These are phyloP conservation scores for Lipomyces oligophaga DNA, from an alignment of 805 yeast species.

Conservation along the genomic window DNA sequence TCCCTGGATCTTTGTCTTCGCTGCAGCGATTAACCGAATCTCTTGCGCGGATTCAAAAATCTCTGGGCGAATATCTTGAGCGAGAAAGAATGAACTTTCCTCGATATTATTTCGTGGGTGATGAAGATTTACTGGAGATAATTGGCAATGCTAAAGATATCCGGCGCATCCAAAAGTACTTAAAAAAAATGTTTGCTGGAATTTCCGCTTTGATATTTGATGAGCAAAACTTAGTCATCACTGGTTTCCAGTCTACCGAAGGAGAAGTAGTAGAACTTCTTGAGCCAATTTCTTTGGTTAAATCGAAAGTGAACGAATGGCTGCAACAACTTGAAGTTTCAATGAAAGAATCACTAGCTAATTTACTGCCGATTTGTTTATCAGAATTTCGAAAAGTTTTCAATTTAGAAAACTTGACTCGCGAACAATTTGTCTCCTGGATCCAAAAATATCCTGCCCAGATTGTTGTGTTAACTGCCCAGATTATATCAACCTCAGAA, in stretches of 20 bases:
- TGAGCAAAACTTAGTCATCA: constrained; percentile 38
- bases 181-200: constrained; percentile 71
- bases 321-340: constrained; percentile 54
- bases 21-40: constrained; percentile 54
- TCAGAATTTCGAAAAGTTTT: constrained; percentile 27
- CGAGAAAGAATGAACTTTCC: constrained; percentile 73
- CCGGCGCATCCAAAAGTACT: constrained; percentile 50
- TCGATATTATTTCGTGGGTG: constrained; percentile 81
- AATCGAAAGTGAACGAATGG: constrained; percentile 58
- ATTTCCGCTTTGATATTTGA: constrained; percentile 45
- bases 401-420: constrained; percentile 10
- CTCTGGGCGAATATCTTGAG: constrained; percentile 75
- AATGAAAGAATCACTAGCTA: constrained; percentile 49
- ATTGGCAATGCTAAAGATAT: constrained; percentile 61
- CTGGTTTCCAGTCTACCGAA: constrained; percentile 57
- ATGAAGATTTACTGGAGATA: constrained; percentile 80
- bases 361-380: constrained; percentile 37
- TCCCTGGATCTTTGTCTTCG: constrained; percentile 47
- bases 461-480: constrained; percentile 50
- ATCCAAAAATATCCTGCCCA: constrained; percentile 52
- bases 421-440: constrained; percentile 36
- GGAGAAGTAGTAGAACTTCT: constrained; percentile 53
- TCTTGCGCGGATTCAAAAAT: constrained; percentile 55
- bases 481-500: constrained; percentile 51
- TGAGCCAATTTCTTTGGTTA: constrained; percentile 44